phyloP scores from a whole-genome alignment of 2,329 filamentous ascomycete species.

The Chaetomiaceae sp. region DNA sequence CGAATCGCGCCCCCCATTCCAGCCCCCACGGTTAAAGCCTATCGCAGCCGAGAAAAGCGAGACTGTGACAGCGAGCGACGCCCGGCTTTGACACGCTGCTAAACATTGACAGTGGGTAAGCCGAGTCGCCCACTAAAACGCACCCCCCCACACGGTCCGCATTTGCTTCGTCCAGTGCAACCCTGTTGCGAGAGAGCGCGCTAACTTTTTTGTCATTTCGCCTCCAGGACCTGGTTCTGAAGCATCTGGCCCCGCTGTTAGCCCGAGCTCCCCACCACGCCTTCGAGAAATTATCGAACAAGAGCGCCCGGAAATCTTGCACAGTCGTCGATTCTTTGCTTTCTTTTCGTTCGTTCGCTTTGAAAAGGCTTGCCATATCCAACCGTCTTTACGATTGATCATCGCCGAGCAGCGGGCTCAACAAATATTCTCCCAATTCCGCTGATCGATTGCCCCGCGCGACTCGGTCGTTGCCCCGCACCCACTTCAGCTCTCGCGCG shows the following conservation, averaged over 20 bases:
- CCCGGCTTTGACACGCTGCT: no score
- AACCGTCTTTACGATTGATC: no score
- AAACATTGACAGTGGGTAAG: neutral
- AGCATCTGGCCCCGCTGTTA: slow-evolving; percentile 8
- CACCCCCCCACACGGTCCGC: no score
- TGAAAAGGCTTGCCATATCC: neutral
- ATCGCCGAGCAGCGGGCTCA: neutral
- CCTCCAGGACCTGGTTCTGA: slow-evolving; percentile 6
- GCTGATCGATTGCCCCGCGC: neutral
- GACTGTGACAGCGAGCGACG: no score
- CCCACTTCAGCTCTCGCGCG: slow-evolving; percentile 6
- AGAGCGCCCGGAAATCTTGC: neutral
- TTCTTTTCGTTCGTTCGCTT: no score
- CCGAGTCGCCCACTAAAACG: neutral
- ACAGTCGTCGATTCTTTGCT: neutral
- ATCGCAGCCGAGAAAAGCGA: neutral
- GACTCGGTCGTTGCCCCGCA: slow-evolving; percentile 7
- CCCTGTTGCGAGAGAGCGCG: neutral
- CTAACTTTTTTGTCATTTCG: slow-evolving; percentile 11
- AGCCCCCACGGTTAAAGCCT: neutral
- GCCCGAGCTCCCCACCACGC: neutral
- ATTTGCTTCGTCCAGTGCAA: neutral
- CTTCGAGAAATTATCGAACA: neutral
- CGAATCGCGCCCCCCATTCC: neutral
- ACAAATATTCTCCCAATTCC: no score